phyloP scores from a whole-genome alignment of 169 alveolate genomes.

The Plasmodium malariae region DNA sequence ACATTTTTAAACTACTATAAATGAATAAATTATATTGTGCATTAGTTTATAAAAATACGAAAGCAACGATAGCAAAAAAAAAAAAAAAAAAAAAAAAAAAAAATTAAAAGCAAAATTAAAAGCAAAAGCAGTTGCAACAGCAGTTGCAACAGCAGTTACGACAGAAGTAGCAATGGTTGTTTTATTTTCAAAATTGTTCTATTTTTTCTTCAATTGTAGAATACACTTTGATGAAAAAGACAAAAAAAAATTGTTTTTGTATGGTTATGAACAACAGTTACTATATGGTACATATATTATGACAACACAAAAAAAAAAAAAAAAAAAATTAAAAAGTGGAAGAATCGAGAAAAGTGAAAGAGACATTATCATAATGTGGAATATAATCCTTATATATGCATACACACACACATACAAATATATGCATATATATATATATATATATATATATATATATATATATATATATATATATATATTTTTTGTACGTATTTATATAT shows the following conservation, averaged over 20 bases:
- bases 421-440: background rate
- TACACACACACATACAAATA: background rate
- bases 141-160: too few relatives aligned
- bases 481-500: too few relatives aligned
- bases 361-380: background rate
- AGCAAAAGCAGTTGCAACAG: too few relatives aligned
- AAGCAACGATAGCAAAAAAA: background rate
- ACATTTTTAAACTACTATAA: too few relatives aligned
- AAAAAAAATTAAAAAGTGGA: background rate
- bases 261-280: slow-evolving; percentile 69
- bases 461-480: background rate
- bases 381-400: background rate
- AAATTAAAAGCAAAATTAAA: too few relatives aligned
- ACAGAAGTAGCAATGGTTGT: too few relatives aligned
- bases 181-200: slow-evolving; percentile 4
- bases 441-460: background rate
- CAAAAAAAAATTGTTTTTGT: slow-evolving; percentile 57
- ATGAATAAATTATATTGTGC: too few relatives aligned
- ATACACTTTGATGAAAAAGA: slow-evolving; percentile 66
- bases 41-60: too few relatives aligned
- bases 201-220: slow-evolving; percentile 16
- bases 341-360: slow-evolving; percentile 15
- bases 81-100: slow-evolving; percentile 20
- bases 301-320: background rate
- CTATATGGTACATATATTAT: slow-evolving; percentile 61